These are phyloP conservation scores for Fimicolochytrium jonesii DNA, from an alignment of 192 early-diverging fungal species.

Conservation along the genomic window DNA sequence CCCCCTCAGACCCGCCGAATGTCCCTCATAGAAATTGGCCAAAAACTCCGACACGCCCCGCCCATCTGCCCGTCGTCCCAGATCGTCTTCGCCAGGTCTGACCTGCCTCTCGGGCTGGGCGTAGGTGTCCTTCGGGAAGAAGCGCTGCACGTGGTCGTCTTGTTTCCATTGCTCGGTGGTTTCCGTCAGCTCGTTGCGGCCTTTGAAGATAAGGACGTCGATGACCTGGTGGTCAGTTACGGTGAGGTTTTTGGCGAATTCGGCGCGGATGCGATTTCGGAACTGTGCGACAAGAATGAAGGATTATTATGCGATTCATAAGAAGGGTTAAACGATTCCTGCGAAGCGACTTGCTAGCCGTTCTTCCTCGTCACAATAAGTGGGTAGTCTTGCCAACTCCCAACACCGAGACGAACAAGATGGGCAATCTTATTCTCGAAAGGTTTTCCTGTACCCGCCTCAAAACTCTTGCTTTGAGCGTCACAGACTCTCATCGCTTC, in stretches of 20 bases:
- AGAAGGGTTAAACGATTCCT: neutral
- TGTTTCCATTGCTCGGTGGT: constrained; percentile 93
- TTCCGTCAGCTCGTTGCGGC: constrained; percentile 81
- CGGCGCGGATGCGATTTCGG: constrained; percentile 78
- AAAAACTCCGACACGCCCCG: constrained; percentile 50
- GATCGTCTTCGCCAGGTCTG: constrained; percentile 68
- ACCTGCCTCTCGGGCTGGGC: constrained; percentile 63
- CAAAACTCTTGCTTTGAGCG: too few relatives aligned
- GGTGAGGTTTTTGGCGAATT: constrained; percentile 82
- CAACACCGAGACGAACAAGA: too few relatives aligned
- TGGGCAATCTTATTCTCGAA: too few relatives aligned
- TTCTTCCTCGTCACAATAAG: too few relatives aligned
- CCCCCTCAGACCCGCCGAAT: constrained; percentile 3
- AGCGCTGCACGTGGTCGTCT: constrained; percentile 79
- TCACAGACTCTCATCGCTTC: too few relatives aligned
- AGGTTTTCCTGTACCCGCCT: too few relatives aligned
- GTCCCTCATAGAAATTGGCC: constrained; percentile 25
- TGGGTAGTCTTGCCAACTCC: too few relatives aligned
- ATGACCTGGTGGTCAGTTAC: constrained; percentile 70
- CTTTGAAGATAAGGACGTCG: constrained; percentile 85
- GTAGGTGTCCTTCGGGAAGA: constrained; percentile 68
- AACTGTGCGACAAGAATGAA: constrained; percentile 41
- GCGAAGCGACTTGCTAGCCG: too few relatives aligned
- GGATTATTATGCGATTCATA: neutral
- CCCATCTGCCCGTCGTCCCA: constrained; percentile 23